These are phyloP conservation scores for Solanum virginianum DNA, from an alignment of 257 asterid genomes.

Conservation along the genomic window DNA sequence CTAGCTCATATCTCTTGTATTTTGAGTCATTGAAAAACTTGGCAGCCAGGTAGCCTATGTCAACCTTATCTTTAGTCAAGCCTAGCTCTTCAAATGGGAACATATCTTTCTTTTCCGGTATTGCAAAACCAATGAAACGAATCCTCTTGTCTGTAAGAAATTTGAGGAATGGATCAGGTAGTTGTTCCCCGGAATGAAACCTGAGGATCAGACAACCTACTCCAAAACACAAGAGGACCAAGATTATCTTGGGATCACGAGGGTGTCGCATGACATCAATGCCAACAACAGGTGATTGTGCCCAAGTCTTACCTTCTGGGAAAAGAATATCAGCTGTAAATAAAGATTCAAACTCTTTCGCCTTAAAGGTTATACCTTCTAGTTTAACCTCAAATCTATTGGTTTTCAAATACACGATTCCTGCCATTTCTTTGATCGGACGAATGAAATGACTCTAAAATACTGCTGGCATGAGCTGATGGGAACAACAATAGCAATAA, in stretches of 20 bases:
- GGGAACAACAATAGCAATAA: background rate
- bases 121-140: slow-evolving; percentile 64
- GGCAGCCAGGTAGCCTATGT: slow-evolving; percentile 69
- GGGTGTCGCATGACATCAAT: slow-evolving; percentile 84
- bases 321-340: slow-evolving; percentile 66
- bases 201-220: slow-evolving; percentile 68
- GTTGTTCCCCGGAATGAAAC: slow-evolving; percentile 33
- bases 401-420: slow-evolving; percentile 54
- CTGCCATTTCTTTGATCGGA: slow-evolving; percentile 46
- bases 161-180: slow-evolving; percentile 34
- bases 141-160: slow-evolving; percentile 59
- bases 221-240: slow-evolving; percentile 61
- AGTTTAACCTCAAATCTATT: slow-evolving; percentile 73
- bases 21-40: slow-evolving; percentile 36
- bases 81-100: slow-evolving; percentile 63
- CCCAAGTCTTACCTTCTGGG: slow-evolving; percentile 57
- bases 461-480: background rate
- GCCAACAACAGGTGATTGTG: slow-evolving; percentile 61
- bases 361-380: slow-evolving; percentile 78
- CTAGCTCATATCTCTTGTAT: slow-evolving; percentile 47
- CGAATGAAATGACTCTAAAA: background rate
- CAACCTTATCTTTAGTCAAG: slow-evolving; percentile 24
- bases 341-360: slow-evolving; percentile 53
- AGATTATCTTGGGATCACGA: slow-evolving; percentile 44
- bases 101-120: slow-evolving; percentile 58